These are phyloP conservation scores for Trichophyton equinum DNA, from an alignment of 2,329 filamentous ascomycete genomes.

Conservation along the genomic window DNA sequence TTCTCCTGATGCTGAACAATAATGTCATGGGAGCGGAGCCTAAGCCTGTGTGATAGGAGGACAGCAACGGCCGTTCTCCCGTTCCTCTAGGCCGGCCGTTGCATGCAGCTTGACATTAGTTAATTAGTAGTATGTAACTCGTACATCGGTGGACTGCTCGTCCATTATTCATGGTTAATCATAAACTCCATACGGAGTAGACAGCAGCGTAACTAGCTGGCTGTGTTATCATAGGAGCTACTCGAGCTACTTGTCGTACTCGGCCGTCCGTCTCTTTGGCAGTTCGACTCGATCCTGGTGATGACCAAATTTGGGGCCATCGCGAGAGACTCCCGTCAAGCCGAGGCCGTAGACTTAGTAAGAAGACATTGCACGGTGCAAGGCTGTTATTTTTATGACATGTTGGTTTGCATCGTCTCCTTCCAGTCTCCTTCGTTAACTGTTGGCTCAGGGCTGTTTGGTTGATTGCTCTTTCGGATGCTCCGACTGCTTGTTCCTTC, in stretches of 20 bases:
- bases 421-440: not conserved
- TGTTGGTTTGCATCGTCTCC: not conserved
- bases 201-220: not conserved
- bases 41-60: not conserved
- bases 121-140: too few relatives aligned
- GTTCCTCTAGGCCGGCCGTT: not conserved
- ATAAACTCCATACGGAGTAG: not conserved
- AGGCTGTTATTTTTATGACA: not conserved
- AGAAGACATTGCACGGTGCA: not conserved
- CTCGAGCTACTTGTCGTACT: too few relatives aligned
- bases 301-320: not conserved
- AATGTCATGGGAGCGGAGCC: not conserved
- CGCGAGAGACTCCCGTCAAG: not conserved
- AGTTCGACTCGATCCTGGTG: not conserved
- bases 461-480: not conserved
- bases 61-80: not conserved
- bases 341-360: not conserved
- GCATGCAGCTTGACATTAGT: not conserved
- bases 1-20: not conserved
- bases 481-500: not conserved
- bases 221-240: not conserved
- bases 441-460: not conserved
- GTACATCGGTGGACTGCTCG: not conserved
- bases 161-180: not conserved
- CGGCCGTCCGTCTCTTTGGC: not conserved